Percentiles rank a stretch among this genome's conserved stretches.
Conservation (phyloP, 1,284 basidiomycete genomes). For the Ceratobasidium sp. region DNA sequence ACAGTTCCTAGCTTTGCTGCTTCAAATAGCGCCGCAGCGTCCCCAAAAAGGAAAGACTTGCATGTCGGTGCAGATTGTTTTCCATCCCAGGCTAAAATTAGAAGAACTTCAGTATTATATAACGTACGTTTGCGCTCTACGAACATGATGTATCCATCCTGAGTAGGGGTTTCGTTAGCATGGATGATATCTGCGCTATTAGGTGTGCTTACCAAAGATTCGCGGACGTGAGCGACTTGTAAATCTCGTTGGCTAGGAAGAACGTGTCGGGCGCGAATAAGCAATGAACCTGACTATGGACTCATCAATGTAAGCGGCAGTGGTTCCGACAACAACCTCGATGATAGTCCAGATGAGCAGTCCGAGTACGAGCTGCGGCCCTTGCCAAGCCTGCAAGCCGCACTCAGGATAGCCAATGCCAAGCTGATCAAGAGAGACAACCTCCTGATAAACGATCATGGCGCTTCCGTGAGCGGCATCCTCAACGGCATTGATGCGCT, state of each 20-base stretch:
- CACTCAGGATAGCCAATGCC: not conserved
- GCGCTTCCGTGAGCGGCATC: not conserved
- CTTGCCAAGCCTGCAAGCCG: not conserved
- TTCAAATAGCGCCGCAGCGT: not conserved
- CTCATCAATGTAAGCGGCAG: not conserved
- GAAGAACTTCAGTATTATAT: not conserved
- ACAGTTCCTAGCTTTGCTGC: not conserved
- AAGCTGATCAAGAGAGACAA: not conserved
- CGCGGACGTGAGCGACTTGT: not conserved
- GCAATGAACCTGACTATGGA: not conserved
- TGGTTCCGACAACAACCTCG: not conserved
- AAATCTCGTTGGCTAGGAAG: not conserved
- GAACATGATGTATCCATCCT: conserved; percentile 5
- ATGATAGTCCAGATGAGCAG: not conserved
- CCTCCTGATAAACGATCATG: not conserved
- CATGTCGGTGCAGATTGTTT: not conserved
- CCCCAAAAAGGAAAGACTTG: not conserved
- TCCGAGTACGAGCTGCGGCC: not conserved
- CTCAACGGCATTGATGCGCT: not conserved
- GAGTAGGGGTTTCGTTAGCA: not conserved
- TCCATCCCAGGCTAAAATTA: conserved; percentile 10
- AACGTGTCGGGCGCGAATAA: not conserved
- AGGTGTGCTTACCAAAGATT: conserved; percentile 2
- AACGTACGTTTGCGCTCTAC: not conserved
- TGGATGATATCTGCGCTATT: not conserved